Conservation (phyloP, 2,329 filamentous ascomycete species). For the Rasamsonia emersonii region DNA sequence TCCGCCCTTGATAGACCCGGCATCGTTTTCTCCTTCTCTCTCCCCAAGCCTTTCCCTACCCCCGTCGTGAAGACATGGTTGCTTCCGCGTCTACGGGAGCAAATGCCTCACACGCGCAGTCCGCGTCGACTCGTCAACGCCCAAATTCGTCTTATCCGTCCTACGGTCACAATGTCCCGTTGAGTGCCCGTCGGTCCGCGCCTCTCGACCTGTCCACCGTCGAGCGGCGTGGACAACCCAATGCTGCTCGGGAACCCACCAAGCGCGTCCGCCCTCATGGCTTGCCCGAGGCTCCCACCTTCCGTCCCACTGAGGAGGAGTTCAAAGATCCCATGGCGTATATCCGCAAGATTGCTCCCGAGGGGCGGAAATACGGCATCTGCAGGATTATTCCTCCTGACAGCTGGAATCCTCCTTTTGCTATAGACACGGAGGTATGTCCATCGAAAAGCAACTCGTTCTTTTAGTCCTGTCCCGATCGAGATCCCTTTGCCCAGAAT, state of each 20-base stretch:
- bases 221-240: conserved; percentile 79
- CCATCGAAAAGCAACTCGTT: background rate
- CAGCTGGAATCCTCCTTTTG: conserved; percentile 88
- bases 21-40: conserved; percentile 9
- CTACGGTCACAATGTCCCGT: conserved; percentile 45
- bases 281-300: conserved; percentile 83
- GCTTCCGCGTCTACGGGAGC: conserved; percentile 36
- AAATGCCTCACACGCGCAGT: conserved; percentile 24
- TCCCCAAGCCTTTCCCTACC: conserved; percentile 6
- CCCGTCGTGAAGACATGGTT: conserved; percentile 31
- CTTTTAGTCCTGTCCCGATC: too few relatives aligned
- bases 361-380: conserved; percentile 80
- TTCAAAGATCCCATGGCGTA: conserved; percentile 93
- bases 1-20: conserved; percentile 19
- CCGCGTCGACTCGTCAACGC: conserved; percentile 26
- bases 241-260: conserved; percentile 63
- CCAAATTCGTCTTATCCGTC: conserved; percentile 35
- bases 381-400: conserved; percentile 94
- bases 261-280: conserved; percentile 75
- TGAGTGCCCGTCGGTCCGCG: conserved; percentile 56
- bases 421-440: conserved; percentile 89
- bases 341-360: conserved; percentile 80
- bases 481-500: too few relatives aligned
- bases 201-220: conserved; percentile 82
- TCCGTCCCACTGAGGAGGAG: conserved; percentile 81